Evolutionary conservation across 257 asterid genomes (phyloP).

Genomic region (Coffea eugenioides): DNA sequence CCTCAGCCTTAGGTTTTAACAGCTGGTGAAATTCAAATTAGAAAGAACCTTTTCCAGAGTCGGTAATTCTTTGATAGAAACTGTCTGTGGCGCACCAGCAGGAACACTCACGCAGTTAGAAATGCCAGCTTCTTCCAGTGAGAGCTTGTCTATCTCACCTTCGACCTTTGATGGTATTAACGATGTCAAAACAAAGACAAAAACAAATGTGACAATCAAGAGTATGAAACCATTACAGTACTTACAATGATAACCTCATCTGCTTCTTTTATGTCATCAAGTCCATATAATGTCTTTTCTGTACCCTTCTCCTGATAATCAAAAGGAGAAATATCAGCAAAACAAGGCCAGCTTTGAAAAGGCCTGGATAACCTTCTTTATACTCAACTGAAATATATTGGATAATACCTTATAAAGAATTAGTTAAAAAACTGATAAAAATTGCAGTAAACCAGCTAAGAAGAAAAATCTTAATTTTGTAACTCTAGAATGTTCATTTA

Average conservation of each 20-base stretch:
- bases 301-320: constrained; percentile 50
- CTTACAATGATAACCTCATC: constrained; percentile 68
- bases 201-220: constrained; percentile 10
- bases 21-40: not conserved
- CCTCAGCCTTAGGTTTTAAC: not conserved
- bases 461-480: not conserved
- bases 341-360: not conserved
- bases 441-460: too few species aligned
- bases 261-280: constrained; percentile 65
- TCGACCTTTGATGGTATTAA: constrained; percentile 55
- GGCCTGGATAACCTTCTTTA: not conserved
- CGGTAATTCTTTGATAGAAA: constrained; percentile 55
- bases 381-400: not conserved
- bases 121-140: constrained; percentile 78
- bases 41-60: constrained; percentile 50
- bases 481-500: not conserved
- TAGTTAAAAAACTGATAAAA: not conserved
- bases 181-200: constrained; percentile 10
- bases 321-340: constrained; percentile 17
- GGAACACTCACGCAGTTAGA: constrained; percentile 78
- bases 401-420: too few species aligned
- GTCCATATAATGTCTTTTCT: constrained; percentile 60
- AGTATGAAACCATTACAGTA: constrained; percentile 14
- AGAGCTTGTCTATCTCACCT: constrained; percentile 83
- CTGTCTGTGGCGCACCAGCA: constrained; percentile 71